Base-by-base conservation (phyloP, 2,329 filamentous ascomycete genomes). In the Claviceps digitariae region DNA sequence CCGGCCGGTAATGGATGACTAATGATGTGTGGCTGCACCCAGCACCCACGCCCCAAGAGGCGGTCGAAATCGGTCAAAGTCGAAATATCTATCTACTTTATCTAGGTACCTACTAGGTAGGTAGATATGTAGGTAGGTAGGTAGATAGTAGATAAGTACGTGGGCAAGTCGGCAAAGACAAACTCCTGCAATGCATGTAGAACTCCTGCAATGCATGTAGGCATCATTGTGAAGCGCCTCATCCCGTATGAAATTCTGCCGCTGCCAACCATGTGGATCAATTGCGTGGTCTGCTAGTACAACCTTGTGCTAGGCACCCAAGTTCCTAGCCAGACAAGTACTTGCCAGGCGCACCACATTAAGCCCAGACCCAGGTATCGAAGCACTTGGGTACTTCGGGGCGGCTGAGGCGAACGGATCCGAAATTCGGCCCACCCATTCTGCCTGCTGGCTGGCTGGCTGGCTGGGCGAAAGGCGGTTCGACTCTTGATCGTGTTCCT, bases 1-100 rank as follows among this genome's bases (percentile, higher is more conserved):
- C 13, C 12, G n/a, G 40, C 54, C 51, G 43, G 25, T 3, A n/a
- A 29, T 29, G 27, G 36, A n/a, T 48, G 52, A 31, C 56, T 50
- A 59, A 53, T 55, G 54, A 54, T 6, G 36, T 40, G 44, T 2
- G 12, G 1, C 44, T 7, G n/a, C 25, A 36, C 10, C 9, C 10
- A 4, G 34, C 34, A 15, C n/a, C 4, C 34, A 13, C 34, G 5
- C 9, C 10, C 12, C 34, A 36, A 36, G 9, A 36, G 12, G 34
- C 34, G 13, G 34, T 36, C 10, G 34, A 36, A 10, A 15, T 10
- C 9, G 15, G 34, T 29, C 27, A 34, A n/a, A n/a, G n/a, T n/a
- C n/a, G n/a, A n/a, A n/a, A n/a, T n/a, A n/a, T n/a, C n/a, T n/a
- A n/a, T n/a, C n/a, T n/a, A n/a, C n/a, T n/a, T n/a, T n/a, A n/a